Evolutionary conservation across 2,329 filamentous ascomycete species (phyloP), one percentile per base, ranked within the genome.

Genomic region (Ambrosiella xylebori): DNA sequence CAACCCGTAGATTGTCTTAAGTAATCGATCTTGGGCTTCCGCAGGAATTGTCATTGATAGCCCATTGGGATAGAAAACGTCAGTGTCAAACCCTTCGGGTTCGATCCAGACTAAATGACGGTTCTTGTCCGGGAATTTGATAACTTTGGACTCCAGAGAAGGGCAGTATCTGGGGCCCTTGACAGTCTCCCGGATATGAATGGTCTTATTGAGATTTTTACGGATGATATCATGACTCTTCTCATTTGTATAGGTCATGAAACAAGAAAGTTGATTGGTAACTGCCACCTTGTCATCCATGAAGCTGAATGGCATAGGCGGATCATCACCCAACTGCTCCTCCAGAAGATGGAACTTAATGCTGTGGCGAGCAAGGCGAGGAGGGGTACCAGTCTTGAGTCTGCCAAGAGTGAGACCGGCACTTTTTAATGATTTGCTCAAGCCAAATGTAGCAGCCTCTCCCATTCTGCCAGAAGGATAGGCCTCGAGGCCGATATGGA

Each of bases 1-100:
- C 1, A 98, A 76, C 0, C 93, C 93, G n/a, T 73, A 77, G 57
- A 98, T 85, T 0, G 88, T 95, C 58, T 82, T 85, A n/a, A 98
- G 75, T 66, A 94, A 81, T 56, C 84, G 79, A 64, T 87, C 84
- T 68, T 98, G 93, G 0, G 86, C 88, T 59, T 91, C 88, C 0
- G 82, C 84, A 0, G 93, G 93, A 2, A 98, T 83, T 0, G 93
- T 98, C 88, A 97, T 97, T 36, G 89, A 95, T 44, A 98, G 83
- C 0, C 93, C 93, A 65, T 98, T 98, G 0, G 93, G 93, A 66
- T 98, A 98, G 58, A 98, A 84, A 50, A 95, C 77, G 63, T 94
- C 81, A 66, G 81, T 94, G 62, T 90, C 80, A 65, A 96, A 94
- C 1, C 93, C 93, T 74, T 98, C 93, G 0, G 91, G 93, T 68